phyloP scores from a whole-genome alignment of 768 basidiomycete genomes.

The Suillus ampliporus region DNA sequence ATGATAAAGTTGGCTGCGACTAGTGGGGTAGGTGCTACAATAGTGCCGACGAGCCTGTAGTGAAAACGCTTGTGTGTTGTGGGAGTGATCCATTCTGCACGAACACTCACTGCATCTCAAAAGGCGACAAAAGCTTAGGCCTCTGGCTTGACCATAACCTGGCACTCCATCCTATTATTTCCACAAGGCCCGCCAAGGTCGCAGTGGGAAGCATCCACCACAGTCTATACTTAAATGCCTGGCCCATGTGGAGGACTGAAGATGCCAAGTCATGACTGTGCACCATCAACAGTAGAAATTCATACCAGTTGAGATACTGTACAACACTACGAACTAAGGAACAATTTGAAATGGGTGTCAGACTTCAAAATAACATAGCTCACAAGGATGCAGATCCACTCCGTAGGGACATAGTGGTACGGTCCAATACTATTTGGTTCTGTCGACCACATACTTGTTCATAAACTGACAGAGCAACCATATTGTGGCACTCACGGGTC shows the following conservation, averaged over 20 bases:
- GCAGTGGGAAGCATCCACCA: conserved; percentile 62
- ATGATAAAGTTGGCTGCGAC: conserved; percentile 63
- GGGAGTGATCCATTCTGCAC: too few species aligned
- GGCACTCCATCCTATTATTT: conserved; percentile 61
- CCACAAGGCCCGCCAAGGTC: conserved; percentile 51
- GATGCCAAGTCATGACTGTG: not conserved
- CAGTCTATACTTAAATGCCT: conserved; percentile 48
- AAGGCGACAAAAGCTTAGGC: conserved; percentile 32
- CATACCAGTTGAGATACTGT: conserved; percentile 46
- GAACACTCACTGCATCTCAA: conserved; percentile 48
- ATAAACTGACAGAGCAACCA: too few species aligned
- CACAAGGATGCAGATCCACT: conserved; percentile 39
- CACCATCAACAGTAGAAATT: not conserved
- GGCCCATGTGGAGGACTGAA: conserved; percentile 51
- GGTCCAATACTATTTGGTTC: not conserved
- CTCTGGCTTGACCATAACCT: conserved; percentile 54
- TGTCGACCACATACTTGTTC: not conserved
- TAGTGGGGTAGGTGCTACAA: conserved; percentile 61
- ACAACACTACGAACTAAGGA: conserved; percentile 45
- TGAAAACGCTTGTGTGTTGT: not conserved
- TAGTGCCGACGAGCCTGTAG: conserved; percentile 43
- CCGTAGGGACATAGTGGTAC: conserved; percentile 49
- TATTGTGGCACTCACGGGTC: not conserved
- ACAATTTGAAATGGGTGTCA: not conserved
- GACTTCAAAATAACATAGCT: not conserved